These are phyloP conservation scores for Taiozyma onychis DNA, from an alignment of 1,139 yeast genomes.

Conservation along the genomic window DNA sequence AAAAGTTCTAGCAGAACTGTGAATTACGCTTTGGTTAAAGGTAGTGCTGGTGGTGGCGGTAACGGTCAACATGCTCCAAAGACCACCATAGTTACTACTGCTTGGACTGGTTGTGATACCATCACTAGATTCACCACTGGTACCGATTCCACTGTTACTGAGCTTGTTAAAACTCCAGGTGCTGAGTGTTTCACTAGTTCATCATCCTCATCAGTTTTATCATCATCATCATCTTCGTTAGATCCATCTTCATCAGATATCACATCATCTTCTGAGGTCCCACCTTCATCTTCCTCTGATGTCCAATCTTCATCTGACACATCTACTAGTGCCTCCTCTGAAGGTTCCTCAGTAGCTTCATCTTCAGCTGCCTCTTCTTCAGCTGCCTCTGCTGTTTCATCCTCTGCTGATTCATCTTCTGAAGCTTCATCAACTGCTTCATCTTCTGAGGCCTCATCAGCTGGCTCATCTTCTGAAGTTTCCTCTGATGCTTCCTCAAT, in stretches of 20 bases:
- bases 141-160: slow-evolving; percentile 6
- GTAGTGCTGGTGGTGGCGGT: slow-evolving; percentile 7
- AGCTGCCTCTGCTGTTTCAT: not conserved
- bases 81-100: slow-evolving; percentile 4
- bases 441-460: not conserved
- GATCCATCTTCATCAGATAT: slow-evolving; percentile 10
- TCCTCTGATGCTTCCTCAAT: not conserved
- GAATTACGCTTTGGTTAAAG: not conserved
- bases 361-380: not conserved
- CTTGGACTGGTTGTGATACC: slow-evolving; percentile 6
- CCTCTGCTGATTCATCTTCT: not conserved
- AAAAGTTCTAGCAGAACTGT: not conserved
- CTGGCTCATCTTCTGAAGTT: not conserved
- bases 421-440: not conserved
- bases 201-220: slow-evolving; percentile 5
- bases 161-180: slow-evolving; percentile 4
- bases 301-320: slow-evolving; percentile 16
- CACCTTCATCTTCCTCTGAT: slow-evolving; percentile 6
- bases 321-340: not conserved
- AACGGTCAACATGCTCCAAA: slow-evolving; percentile 3
- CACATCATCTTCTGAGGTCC: slow-evolving; percentile 5
- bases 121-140: slow-evolving; percentile 10
- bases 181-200: not conserved
- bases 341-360: not conserved
- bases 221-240: slow-evolving; percentile 6